Conservation (phyloP, 2,329 filamentous ascomycete genomes). For the Arachnomyces sp. region DNA sequence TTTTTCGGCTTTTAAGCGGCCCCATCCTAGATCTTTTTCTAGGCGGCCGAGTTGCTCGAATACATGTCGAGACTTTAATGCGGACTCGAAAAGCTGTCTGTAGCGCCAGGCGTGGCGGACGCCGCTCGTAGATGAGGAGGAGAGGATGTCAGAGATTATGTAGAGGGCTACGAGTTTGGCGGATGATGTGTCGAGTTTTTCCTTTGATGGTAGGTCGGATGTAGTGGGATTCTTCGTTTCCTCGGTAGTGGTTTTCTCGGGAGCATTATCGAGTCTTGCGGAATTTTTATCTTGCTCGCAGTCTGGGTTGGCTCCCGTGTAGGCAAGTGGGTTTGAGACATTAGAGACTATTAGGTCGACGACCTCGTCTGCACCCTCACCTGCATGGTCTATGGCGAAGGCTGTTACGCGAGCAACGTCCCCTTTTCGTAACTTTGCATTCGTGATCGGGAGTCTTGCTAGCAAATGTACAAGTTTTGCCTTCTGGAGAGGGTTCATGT, state of each 20-base stretch:
- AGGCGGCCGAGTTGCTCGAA: constrained; percentile 70
- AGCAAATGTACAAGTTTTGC: constrained; percentile 77
- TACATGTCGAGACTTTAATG: constrained; percentile 57
- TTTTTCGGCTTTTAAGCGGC: constrained; percentile 70
- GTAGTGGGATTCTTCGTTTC: constrained; percentile 29
- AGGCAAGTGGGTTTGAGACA: constrained; percentile 65
- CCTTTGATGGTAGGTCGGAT: constrained; percentile 20
- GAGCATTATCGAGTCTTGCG: constrained; percentile 26
- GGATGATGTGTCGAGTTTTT: constrained; percentile 57
- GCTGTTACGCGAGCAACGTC: constrained; percentile 78
- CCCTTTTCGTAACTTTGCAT: constrained; percentile 67
- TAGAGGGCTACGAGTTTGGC: constrained; percentile 76
- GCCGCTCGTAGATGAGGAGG: constrained; percentile 64
- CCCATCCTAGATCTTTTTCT: constrained; percentile 66
- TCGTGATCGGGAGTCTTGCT: constrained; percentile 68
- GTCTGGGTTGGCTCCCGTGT: constrained; percentile 60
- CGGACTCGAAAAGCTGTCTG: constrained; percentile 66
- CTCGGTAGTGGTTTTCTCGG: constrained; percentile 22
- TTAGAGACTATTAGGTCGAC: constrained; percentile 84
- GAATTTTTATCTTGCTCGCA: constrained; percentile 24
- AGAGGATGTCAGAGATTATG: constrained; percentile 69
- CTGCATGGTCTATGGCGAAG: constrained; percentile 83
- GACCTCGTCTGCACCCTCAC: constrained; percentile 77
- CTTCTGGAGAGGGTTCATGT: constrained; percentile 74
- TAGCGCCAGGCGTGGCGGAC: constrained; percentile 83